Base-by-base conservation (phyloP, 2,329 filamentous ascomycete genomes). In the Zymoseptoria pseudotritici region DNA sequence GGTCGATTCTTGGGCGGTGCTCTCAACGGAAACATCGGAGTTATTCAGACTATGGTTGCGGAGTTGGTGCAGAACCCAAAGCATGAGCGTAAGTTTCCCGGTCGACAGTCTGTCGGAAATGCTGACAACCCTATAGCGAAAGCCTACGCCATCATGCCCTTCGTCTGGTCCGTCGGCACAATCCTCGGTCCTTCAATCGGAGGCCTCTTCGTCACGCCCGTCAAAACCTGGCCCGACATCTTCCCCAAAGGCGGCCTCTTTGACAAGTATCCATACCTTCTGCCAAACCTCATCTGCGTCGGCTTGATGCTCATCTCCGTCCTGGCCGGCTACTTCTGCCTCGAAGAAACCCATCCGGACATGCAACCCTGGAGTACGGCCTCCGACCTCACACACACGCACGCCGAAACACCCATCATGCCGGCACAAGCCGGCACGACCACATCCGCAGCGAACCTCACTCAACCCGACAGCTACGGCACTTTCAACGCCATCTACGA, bases 91-190 rank as follows among this genome's bases (percentile, higher is more conserved):
- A 76, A 80, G 86, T 83, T 10, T 13, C 24, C 22, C n/a, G n/a
- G 21, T 50, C n/a, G 4, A n/a, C 21, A 55, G 20, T 1, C 19
- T 11, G 24, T 20, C 10, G 49, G 36, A 11, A 52, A 57, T 60
- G 57, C 64, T 65, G 49, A 60, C 31, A 52, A 20, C 8, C 53
- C 50, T 56, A 36, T 67, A 90, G 88, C 91, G 60, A 85, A 88
- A 63, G 92, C 92, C 26, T 96, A 92, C 73, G 86, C 91, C 2
- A 84, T 96, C 52, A 96, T 97, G 90, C 92, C 92, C 0, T 96
- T 96, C 70, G 88, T 96, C 7, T 97, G 92, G 91, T 88, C 84
- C 53, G 86, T 96, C 56, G 92, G 92, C 22, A 95, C 90, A 9
- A 96, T 96, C 64, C 81, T 96, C 57, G 92, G 92, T 0, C 89